These are phyloP conservation scores for Kwoniella heveanensis DNA, from an alignment of 768 basidiomycete species.

Conservation along the genomic window DNA sequence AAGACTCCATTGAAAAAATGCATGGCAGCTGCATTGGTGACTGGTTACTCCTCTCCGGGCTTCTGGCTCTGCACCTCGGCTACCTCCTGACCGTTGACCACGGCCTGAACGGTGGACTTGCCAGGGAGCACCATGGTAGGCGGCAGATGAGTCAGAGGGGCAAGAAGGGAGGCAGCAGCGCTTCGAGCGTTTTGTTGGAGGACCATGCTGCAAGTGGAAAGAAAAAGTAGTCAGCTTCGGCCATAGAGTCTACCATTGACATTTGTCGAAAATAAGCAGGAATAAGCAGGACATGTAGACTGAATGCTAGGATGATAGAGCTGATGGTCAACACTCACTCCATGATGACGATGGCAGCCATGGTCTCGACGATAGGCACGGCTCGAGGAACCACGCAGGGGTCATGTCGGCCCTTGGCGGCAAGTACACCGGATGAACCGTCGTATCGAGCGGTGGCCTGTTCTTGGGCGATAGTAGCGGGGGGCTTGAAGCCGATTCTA, in stretches of 20 bases:
- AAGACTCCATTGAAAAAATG: too few species aligned
- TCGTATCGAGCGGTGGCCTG: slow-evolving; percentile 92
- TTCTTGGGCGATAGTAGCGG: slow-evolving; percentile 91
- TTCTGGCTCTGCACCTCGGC: slow-evolving; percentile 41
- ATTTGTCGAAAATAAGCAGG: too few species aligned
- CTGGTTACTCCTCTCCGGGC: slow-evolving; percentile 50
- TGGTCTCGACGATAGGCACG: slow-evolving; percentile 96
- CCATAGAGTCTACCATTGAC: too few species aligned
- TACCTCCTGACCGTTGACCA: slow-evolving; percentile 23
- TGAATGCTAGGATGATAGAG: too few species aligned
- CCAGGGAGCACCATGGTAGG: slow-evolving; percentile 81
- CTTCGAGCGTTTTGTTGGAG: slow-evolving; percentile 84
- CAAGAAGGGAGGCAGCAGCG: slow-evolving; percentile 74
- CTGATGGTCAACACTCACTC: slow-evolving; percentile 59
- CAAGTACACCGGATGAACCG: slow-evolving; percentile 81
- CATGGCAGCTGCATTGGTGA: too few species aligned
- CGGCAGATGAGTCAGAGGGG: slow-evolving; percentile 78
- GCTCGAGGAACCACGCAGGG: slow-evolving; percentile 97
- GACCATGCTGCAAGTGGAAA: slow-evolving; percentile 61
- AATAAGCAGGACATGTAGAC: background rate
- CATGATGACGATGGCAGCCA: slow-evolving; percentile 95
- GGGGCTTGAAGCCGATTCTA: slow-evolving; percentile 96
- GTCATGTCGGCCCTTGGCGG: slow-evolving; percentile 91
- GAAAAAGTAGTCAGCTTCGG: slow-evolving; percentile 3
- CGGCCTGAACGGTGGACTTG: slow-evolving; percentile 24